phyloP scores from a whole-genome alignment of 805 yeast genomes.

The Wickerhamomyces hampshirensis region DNA sequence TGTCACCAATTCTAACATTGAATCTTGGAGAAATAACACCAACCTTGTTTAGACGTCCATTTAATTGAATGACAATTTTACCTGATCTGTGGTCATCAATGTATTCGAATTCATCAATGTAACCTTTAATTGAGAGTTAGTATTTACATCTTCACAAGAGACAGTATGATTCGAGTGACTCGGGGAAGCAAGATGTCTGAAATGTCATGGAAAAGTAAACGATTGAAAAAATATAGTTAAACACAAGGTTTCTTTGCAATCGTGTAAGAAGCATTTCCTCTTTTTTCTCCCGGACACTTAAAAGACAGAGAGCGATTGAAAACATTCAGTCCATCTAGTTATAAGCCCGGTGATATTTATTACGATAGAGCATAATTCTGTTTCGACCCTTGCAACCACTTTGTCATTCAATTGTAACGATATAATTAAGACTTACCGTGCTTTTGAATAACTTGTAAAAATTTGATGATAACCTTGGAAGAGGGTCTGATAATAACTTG shows the following conservation, averaged over 20 bases:
- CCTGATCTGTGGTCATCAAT: constrained; percentile 99
- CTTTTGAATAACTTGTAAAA: constrained; percentile 94
- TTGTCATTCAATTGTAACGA: no score
- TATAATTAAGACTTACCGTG: constrained; percentile 53
- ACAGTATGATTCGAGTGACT: no score
- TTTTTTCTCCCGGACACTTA: constrained; percentile 87
- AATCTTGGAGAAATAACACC: constrained; percentile 99
- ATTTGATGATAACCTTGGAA: constrained; percentile 96
- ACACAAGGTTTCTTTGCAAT: constrained; percentile 12
- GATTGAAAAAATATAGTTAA: constrained; percentile 14
- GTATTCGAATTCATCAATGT: constrained; percentile 98
- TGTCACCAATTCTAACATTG: constrained; percentile 91
- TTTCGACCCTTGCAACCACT: no score
- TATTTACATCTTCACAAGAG: no score
- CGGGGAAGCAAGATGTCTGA: no score
- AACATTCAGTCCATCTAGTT: constrained; percentile 96
- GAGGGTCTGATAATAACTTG: constrained; percentile 98
- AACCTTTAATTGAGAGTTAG: no score
- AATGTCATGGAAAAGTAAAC: constrained; percentile 34
- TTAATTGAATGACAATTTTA: constrained; percentile 91
- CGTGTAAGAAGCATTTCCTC: constrained; percentile 33
- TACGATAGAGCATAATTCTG: no score
- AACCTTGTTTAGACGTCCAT: constrained; percentile 98
- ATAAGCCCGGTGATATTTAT: constrained; percentile 73
- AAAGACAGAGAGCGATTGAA: constrained; percentile 93